Evolutionary conservation across 1,139 yeast genomes (phyloP).

Genomic region (Petasospora rhodanensis): DNA sequence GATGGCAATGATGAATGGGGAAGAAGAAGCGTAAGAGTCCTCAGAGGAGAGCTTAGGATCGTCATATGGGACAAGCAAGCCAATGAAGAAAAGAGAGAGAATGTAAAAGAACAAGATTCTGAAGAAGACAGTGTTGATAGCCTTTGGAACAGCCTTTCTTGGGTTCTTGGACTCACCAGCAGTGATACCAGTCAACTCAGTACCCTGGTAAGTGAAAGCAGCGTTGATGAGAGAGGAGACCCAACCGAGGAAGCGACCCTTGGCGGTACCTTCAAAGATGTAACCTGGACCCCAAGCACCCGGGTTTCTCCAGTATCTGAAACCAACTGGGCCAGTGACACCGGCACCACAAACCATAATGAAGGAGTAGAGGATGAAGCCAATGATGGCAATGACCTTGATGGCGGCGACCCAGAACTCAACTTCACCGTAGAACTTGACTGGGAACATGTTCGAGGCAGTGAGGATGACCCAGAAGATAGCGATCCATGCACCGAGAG

Average conservation of each 20-base stretch:
- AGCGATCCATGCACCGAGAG: slow-evolving; percentile 61
- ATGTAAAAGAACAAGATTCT: slow-evolving; percentile 72
- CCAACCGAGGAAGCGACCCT: slow-evolving; percentile 59
- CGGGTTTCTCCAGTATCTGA: slow-evolving; percentile 65
- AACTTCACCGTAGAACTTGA: slow-evolving; percentile 59
- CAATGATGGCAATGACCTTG: slow-evolving; percentile 66
- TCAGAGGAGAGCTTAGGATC: slow-evolving; percentile 49
- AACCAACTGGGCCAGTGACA: slow-evolving; percentile 63
- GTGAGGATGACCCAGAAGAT: slow-evolving; percentile 50
- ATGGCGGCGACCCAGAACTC: slow-evolving; percentile 67
- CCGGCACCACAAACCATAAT: slow-evolving; percentile 75
- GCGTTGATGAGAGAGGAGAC: slow-evolving; percentile 62
- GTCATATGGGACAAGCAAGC: slow-evolving; percentile 66
- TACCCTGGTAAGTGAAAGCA: slow-evolving; percentile 75
- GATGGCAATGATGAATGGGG: slow-evolving; percentile 59
- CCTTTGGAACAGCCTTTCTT: slow-evolving; percentile 71
- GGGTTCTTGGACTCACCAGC: slow-evolving; percentile 81
- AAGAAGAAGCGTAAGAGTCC: slow-evolving; percentile 42
- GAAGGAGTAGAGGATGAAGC: slow-evolving; percentile 64
- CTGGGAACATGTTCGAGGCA: slow-evolving; percentile 52
- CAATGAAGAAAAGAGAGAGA: slow-evolving; percentile 63
- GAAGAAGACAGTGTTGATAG: slow-evolving; percentile 72
- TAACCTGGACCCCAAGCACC: slow-evolving; percentile 59
- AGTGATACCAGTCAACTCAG: slow-evolving; percentile 69
- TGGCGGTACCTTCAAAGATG: slow-evolving; percentile 34